Base-by-base conservation (phyloP, 805 yeast species). In the Limtongia smithiae region DNA sequence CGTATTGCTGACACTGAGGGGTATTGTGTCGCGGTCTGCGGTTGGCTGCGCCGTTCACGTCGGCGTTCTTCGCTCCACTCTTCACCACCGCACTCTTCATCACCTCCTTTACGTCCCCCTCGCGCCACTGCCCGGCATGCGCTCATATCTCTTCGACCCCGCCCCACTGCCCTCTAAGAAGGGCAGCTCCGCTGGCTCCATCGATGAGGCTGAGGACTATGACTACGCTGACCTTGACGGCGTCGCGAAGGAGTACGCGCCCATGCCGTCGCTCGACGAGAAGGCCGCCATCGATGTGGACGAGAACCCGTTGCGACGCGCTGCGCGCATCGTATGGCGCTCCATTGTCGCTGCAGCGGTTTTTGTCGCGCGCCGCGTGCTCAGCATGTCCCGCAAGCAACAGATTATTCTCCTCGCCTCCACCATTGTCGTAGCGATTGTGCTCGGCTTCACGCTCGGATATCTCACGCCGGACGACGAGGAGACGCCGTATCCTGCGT, bases 121-220 rank as follows among this genome's bases (percentile, higher is more conserved):
- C 12, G 15, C 36, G 15, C 18, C 37, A 31, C 24, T 25, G 15
- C 36, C 30, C 28, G n/a, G n/a, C n/a, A 48, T 51, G 53, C 48
- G 57, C 32, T 52, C 57, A 9, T 52, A 52, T 30, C 54, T 52
- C 17, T 52, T 52, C 35, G 57, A 48, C 32, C 50, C 57, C 27
- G 48, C 53, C 35, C 48, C 57, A 17, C 40, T 45, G 37, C 32
- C 54, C 11, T 35, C 31, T 6, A 37, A 49, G 43, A 39, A 48
- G 28, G 24, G 35, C 32, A 34, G 46, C 41, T 41, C 53, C 28
- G 34, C 41, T 17, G 43, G 32, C n/a, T 43, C 46, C 44, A 48
- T 46, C 42, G 51, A 49, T 36, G 51, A 49, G 37, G 53, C 57
- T 3, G 57, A 52, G 17, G 57, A 52, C 44, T 52, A 52, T 37